Percentiles rank a stretch among this genome's conserved stretches.
These are phyloP conservation scores for Sambucus nigra DNA, from an alignment of 129 eudicot species.

Conservation along the genomic window DNA sequence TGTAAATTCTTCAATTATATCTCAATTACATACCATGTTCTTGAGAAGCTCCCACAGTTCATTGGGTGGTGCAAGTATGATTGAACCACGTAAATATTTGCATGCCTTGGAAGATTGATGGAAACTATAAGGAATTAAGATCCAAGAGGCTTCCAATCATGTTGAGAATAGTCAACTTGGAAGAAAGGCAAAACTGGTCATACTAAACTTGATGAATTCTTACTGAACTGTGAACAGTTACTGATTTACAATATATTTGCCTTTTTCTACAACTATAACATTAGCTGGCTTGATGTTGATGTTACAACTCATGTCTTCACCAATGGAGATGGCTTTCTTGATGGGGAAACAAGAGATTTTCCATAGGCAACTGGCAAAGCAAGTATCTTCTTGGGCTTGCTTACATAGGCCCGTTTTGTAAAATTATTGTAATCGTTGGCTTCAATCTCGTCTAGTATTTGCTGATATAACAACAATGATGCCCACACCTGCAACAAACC, in stretches of 20 bases:
- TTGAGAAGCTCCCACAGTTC: too few relatives aligned
- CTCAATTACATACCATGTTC: too few relatives aligned
- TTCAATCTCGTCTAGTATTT: conserved; percentile 90
- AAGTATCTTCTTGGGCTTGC: conserved; percentile 78
- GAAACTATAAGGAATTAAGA: not conserved
- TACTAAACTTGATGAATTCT: not conserved
- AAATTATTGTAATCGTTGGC: conserved; percentile 92
- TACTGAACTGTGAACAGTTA: not conserved
- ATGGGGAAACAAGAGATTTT: conserved; percentile 62
- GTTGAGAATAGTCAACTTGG: too few relatives aligned
- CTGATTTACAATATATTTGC: not conserved
- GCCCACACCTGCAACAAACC: conserved; percentile 74
- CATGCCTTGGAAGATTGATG: not conserved
- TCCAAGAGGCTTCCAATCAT: not conserved
- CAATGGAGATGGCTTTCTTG: conserved; percentile 23
- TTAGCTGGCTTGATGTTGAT: not conserved
- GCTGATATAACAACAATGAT: conserved; percentile 65
- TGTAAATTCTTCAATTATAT: too few relatives aligned
- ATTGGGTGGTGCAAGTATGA: too few relatives aligned
- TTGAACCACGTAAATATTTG: too few relatives aligned
- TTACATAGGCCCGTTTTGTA: conserved; percentile 79
- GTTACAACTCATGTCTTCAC: not conserved
- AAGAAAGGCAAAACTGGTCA: not conserved
- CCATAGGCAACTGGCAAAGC: conserved; percentile 83
- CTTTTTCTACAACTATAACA: not conserved